Conservation (phyloP, 495 filamentous ascomycete species). For the Penicillium pancosmium region DNA sequence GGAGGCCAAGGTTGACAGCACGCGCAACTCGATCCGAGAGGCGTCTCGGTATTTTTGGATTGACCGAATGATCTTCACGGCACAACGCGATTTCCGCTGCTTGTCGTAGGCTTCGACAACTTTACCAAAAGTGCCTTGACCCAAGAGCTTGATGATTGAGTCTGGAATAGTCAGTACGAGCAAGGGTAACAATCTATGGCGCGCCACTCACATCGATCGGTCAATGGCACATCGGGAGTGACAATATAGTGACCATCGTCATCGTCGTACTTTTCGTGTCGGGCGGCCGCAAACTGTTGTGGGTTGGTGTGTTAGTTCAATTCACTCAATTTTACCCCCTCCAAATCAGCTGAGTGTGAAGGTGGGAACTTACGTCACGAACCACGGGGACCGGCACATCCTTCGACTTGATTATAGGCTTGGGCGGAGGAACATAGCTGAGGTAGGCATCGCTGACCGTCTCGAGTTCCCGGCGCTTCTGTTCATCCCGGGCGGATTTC, state of each 20-base stretch:
- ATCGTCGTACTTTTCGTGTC: slow-evolving; percentile 75
- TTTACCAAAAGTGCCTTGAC: slow-evolving; percentile 97
- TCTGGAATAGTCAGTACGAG: slow-evolving; percentile 53
- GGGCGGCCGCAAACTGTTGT: slow-evolving; percentile 43
- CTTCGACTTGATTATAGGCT: slow-evolving; percentile 85
- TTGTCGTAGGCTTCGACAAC: slow-evolving; percentile 91
- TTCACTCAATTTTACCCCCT: not conserved
- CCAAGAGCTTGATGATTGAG: slow-evolving; percentile 81
- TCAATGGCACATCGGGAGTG: slow-evolving; percentile 76
- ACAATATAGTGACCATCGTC: slow-evolving; percentile 98
- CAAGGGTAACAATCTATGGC: not conserved
- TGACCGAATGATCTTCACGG: slow-evolving; percentile 96
- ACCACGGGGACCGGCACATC: slow-evolving; percentile 85
- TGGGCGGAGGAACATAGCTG: slow-evolving; percentile 81
- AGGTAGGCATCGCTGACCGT: slow-evolving; percentile 69
- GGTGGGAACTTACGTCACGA: slow-evolving; percentile 69
- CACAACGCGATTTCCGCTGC: slow-evolving; percentile 72
- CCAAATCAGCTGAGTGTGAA: slow-evolving; percentile 9
- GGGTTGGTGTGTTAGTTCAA: slow-evolving; percentile 19
- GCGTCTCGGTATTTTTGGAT: slow-evolving; percentile 98
- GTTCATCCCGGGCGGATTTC: slow-evolving; percentile 77
- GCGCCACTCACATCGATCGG: slow-evolving; percentile 79
- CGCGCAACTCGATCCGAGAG: slow-evolving; percentile 91
- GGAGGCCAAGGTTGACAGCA: slow-evolving; percentile 83
- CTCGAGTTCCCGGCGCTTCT: slow-evolving; percentile 72